phyloP scores from a whole-genome alignment of 1,139 yeast species.

The Geotrichum phurueaensis region DNA sequence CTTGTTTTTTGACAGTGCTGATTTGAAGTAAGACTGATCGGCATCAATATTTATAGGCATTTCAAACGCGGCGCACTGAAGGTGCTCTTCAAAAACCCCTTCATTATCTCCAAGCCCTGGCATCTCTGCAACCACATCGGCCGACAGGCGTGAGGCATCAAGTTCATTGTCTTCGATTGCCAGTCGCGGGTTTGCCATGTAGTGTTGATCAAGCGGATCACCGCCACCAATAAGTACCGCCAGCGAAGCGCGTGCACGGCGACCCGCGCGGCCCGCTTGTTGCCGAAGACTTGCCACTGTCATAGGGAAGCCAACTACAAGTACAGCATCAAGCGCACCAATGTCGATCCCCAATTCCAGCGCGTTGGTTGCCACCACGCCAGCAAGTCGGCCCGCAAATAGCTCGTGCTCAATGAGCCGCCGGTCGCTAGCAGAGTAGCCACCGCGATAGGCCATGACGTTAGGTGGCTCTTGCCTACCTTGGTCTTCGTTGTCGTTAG shows the following conservation, averaged over 20 bases:
- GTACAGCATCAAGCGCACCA: conserved; percentile 83
- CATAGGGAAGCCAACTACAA: conserved; percentile 86
- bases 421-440: conserved; percentile 80
- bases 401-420: conserved; percentile 80
- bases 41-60: conserved; percentile 49
- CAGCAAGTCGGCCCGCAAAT: conserved; percentile 79
- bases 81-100: conserved; percentile 65
- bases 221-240: conserved; percentile 80
- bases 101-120: conserved; percentile 46
- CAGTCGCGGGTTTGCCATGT: conserved; percentile 62
- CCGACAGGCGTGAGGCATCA: conserved; percentile 25
- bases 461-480: conserved; percentile 42
- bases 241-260: conserved; percentile 65
- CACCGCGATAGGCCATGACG: conserved; percentile 92
- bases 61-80: conserved; percentile 94
- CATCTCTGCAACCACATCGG: not conserved
- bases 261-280: conserved; percentile 94
- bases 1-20: not conserved
- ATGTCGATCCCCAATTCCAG: conserved; percentile 92
- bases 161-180: conserved; percentile 43
- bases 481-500: conserved; percentile 5
- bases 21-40: conserved; percentile 54
- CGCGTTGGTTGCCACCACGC: conserved; percentile 92
- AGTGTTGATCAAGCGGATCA: conserved; percentile 82
- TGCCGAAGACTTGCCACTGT: conserved; percentile 85